Evolutionary conservation across 176 grass and related monocot species (phyloP), one percentile per base, ranked within the genome.

Genomic region (Carex cristatella): DNA sequence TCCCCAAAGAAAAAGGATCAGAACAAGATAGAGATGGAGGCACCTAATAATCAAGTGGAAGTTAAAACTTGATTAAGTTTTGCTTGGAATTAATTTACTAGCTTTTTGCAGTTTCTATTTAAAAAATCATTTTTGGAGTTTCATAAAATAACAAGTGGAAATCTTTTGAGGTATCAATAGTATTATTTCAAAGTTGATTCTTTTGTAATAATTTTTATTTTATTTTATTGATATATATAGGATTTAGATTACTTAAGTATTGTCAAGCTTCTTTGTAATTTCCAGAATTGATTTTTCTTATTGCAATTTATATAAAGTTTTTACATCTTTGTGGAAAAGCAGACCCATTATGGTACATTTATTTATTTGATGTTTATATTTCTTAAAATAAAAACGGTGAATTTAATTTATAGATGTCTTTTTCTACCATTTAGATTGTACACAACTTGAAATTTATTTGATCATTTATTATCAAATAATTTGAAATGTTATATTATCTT

Each of bases 1-100:
- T 85, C 93, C 2, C 83, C 69, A 68, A 87, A 89, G 54, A 95
- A 90, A 71, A 88, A 81, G 2, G 89, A 88, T 78, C 74, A 83
- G 30, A 87, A 31, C 63, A 83, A 83, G 13, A 58, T 35, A 16
- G 53, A 58, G 49, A 33, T 54, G 4, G 91, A 92, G 78, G 83
- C 86, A 0, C 32, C 69, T 14, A 88, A 94, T 14, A 88, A 94
- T 55, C 61, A 90, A 58, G 53, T 53, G 10, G 89, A 93, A 51
- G 81, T 87, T 11, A 87, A 92, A 69, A 82, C 88, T 61, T 91
- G 57, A 83, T 79, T 2, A 1, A 49, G 19, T 55, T 32, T 76
- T 76, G 5, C 19, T 75, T 55, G 72, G 14, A 53, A 76, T 76
- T 75, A 30, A 76, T 55, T 74, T 28, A 54, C 7, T 67, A 14